A percentile compares a stretch with the other conserved stretches of the same genome.
These are phyloP conservation scores for Candida jianshihensis DNA, from an alignment of 805 yeast genomes.

Conservation along the genomic window DNA sequence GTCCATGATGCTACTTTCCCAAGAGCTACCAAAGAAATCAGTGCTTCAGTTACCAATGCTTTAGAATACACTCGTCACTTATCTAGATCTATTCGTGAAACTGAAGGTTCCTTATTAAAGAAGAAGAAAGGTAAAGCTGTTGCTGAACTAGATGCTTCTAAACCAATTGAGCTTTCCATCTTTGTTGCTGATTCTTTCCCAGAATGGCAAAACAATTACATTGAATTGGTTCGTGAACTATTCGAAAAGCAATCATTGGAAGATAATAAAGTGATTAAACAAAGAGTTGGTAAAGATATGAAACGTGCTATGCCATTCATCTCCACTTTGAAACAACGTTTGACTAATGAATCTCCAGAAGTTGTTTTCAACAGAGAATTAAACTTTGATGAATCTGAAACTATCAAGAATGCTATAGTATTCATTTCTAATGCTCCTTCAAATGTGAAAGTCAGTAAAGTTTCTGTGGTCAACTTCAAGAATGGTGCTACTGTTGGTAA, in stretches of 20 bases:
- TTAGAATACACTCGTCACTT: conserved; percentile 73
- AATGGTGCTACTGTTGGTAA: conserved; percentile 58
- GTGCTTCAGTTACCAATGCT: conserved; percentile 54
- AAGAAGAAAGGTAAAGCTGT: conserved; percentile 75
- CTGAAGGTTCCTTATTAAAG: conserved; percentile 80
- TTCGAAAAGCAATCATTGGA: conserved; percentile 57
- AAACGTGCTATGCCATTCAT: conserved; percentile 98
- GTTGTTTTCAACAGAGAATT: conserved; percentile 87
- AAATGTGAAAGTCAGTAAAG: conserved; percentile 43
- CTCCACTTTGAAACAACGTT: conserved; percentile 74
- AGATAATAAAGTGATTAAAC: conserved; percentile 58
- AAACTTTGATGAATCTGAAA: conserved; percentile 69
- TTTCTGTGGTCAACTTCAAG: conserved; percentile 56
- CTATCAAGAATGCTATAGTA: conserved; percentile 48
- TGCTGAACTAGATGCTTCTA: conserved; percentile 63
- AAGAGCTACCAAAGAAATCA: conserved; percentile 58
- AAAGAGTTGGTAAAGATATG: conserved; percentile 78
- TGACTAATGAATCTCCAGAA: conserved; percentile 60
- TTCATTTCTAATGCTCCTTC: conserved; percentile 62
- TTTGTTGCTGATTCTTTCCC: conserved; percentile 82
- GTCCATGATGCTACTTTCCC: conserved; percentile 82
- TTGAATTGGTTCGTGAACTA: conserved; percentile 72
- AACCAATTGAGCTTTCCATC: conserved; percentile 68
- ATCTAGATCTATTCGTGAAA: conserved; percentile 82
- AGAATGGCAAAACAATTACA: conserved; percentile 81